phyloP scores from a whole-genome alignment of 139 green algal genomes.

The Coelastrella sp. region DNA sequence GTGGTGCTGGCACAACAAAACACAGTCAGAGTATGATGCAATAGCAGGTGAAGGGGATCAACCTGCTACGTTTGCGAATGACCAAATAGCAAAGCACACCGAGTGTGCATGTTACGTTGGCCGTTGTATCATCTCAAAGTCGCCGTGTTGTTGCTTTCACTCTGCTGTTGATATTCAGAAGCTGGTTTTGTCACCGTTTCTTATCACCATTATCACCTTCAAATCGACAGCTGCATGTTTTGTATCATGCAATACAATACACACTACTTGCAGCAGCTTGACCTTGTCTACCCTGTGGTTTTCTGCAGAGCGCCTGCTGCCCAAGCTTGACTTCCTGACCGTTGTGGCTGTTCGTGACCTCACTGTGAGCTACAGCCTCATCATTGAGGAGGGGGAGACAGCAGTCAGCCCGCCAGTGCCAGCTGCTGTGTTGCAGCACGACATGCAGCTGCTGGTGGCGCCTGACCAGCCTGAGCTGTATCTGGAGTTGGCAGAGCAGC shows the following conservation, averaged over 20 bases:
- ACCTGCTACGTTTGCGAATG: too few species aligned
- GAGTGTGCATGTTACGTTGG: too few species aligned
- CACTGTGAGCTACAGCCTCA: constrained; percentile 10
- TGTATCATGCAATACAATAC: too few species aligned
- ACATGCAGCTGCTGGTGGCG: constrained; percentile 42
- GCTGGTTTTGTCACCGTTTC: too few species aligned
- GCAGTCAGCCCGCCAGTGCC: neutral
- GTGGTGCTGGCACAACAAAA: constrained; percentile 23
- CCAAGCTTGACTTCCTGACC: constrained; percentile 34
- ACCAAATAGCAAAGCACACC: too few species aligned
- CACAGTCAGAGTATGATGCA: neutral
- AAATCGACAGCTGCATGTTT: too few species aligned
- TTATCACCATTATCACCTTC: too few species aligned
- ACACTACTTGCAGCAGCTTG: too few species aligned
- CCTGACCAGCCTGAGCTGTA: constrained; percentile 12
- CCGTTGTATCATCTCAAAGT: too few species aligned
- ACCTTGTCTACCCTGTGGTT: neutral
- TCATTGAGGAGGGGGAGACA: neutral
- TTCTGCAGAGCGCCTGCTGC: constrained; percentile 13
- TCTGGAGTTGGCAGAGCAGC: constrained; percentile 20
- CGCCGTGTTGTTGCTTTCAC: too few species aligned
- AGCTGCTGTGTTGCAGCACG: constrained; percentile 38
- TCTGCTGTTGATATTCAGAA: too few species aligned
- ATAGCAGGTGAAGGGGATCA: neutral
- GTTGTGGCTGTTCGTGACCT: constrained; percentile 38